Conservation (phyloP, 768 basidiomycete genomes). For the Termitomyces titanicus region DNA sequence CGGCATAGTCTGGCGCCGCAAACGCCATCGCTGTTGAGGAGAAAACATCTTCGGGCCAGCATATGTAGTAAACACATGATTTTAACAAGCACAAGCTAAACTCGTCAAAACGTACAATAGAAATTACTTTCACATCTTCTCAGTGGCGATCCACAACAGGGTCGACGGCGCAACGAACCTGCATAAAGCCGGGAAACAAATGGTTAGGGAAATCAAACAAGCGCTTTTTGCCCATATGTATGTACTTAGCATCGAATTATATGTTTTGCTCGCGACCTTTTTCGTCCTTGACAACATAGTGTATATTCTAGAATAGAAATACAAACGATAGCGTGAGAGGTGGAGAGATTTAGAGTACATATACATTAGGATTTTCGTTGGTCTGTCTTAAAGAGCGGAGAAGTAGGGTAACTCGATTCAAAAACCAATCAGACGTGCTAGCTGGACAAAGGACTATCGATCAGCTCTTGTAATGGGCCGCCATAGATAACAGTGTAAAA, state of each 20-base stretch:
- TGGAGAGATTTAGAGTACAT: no score
- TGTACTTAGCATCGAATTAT: neutral
- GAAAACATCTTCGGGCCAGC: no score
- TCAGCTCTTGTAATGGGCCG: neutral
- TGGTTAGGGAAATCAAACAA: neutral
- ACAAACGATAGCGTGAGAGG: no score
- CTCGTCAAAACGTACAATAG: neutral
- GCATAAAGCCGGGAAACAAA: neutral
- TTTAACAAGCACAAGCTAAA: neutral
- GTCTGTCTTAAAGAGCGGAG: no score
- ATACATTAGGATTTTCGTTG: no score
- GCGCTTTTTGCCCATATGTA: neutral
- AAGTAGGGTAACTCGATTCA: no score
- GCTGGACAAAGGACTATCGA: no score
- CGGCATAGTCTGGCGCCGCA: no score
- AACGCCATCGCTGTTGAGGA: no score
- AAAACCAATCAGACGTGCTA: no score
- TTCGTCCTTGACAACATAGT: neutral
- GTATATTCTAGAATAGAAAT: neutral
- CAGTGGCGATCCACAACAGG: neutral
- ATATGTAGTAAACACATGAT: neutral
- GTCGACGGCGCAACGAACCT: neutral
- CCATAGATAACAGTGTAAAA: constrained; percentile 18
- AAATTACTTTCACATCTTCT: neutral
- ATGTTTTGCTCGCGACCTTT: neutral